Base-by-base conservation (phyloP, 2,329 filamentous ascomycete genomes). In the Didymella keratinophila region DNA sequence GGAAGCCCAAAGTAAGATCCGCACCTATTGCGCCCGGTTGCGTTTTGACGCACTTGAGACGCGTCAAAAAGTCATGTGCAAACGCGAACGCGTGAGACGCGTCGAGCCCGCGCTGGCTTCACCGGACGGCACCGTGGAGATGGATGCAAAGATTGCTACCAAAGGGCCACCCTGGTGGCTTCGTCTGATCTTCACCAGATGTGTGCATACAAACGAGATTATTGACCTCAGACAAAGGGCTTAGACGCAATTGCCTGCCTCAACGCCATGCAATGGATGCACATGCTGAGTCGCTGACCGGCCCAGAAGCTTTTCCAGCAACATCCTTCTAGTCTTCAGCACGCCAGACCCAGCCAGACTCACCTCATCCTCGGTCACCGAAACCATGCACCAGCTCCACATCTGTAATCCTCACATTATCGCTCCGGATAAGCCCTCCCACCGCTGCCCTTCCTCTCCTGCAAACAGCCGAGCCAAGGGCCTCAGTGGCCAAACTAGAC, bases 81-180 rank as follows among this genome's bases (percentile, higher is more conserved):
- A 45, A 46, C 64, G 66, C 61, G 66, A 48, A 62, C 66, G 66
- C 66, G 66, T 65, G 63, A 60, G 60, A 66, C 63, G 66, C 58
- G 65, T 64, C 49, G 55, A 36, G 48, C 32, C 41, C 34, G 30
- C 37, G 47, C 10, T 34, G 14, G 12, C 11, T 34, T 49, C 27
- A 36, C 39, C 56, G 25, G 32, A 53, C 14, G 42, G 30, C 34
- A 32, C 30, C 14, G 37, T 44, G 37, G 30, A 32, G 23, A 28
- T 11, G 25, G 39, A 46, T 36, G 50, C 56, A 54, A 58, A 21
- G 27, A 23, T 25, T 27, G 42, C 8, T 42, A 30, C 20, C 39
- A 47, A 54, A 53, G 50, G 49, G 37, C 12, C 18, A n/a, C 23
- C 43, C 44, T 28, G 30, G 49, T 39, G 55, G 43, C 36, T 48